Evolutionary conservation across 2,329 filamentous ascomycete genomes (phyloP), one percentile per base, ranked within the genome.

Genomic region (Exophiala mesophila): DNA sequence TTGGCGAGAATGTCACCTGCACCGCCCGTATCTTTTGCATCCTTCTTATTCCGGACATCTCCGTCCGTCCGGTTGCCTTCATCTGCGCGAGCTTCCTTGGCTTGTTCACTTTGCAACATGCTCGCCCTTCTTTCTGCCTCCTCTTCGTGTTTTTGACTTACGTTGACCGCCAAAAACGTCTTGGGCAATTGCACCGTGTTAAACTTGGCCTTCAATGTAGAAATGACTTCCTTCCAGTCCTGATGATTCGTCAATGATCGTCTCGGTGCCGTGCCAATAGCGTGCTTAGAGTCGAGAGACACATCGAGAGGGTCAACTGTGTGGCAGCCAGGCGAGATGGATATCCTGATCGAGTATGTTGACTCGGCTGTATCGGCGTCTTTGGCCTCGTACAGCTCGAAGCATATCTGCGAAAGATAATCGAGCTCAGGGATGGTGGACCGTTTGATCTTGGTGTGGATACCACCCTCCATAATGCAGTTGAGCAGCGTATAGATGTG

Each of bases 401-500:
- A 98, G 64, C 88, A 94, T 60, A 98, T 97, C 61, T 97, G 92
- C 5, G 86, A 94, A 19, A 98, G 79, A 62, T 98, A 98, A 63
- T 98, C 92, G 23, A 98, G 80, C 66, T 98, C 92, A 0, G 92
- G 92, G 52, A 98, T 98, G 29, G 87, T 88, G 58, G 88, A 89
- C 26, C 94, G 84, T 56, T 88, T 85, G 59, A 98, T 97, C 70
- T 98, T 98, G 17, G 90, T 96, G 60, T 94, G 85, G 53, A 98
- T 86, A 20, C 92, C 94, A 47, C 94, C 92, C 63, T 98, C 92
- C 18, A 98, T 77, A 55, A 98, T 97, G 63, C 90, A 97, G 64
- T 98, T 98, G 45, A 98, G 78, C 4, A 98, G 76, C 4, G 92
- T 98, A 69, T 98, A 98, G 51, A 98, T 96, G 63, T 98, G 92